Evolutionary conservation across 2,329 filamentous ascomycete species (phyloP).

Genomic region (Fusarium redolens): DNA sequence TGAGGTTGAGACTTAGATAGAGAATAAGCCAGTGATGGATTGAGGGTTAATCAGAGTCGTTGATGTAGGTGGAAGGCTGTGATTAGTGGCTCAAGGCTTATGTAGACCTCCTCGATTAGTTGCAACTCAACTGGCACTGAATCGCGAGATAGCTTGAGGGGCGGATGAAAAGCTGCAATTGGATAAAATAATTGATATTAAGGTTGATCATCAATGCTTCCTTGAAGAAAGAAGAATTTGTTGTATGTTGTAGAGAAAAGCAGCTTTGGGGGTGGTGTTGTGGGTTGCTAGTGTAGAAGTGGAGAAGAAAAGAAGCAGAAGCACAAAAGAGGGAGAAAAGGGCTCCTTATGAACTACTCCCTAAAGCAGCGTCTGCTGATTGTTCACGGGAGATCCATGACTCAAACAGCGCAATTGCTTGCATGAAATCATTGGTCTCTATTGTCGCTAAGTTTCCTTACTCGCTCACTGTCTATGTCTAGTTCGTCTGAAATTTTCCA

Average conservation of each 20-base stretch:
- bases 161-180: conserved; percentile 6
- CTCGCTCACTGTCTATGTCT: conserved; percentile 17
- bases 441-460: conserved; percentile 3
- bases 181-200: not conserved
- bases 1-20: not conserved
- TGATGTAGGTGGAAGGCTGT: not conserved
- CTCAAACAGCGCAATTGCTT: conserved; percentile 26
- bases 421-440: conserved; percentile 5
- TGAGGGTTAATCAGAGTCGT: conserved; percentile 16
- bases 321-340: conserved; percentile 3
- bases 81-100: not conserved
- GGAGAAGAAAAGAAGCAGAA: conserved; percentile 2
- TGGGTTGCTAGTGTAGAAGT: not conserved
- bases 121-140: conserved; percentile 1
- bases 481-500: not conserved
- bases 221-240: not conserved
- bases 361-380: conserved; percentile 2
- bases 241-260: not conserved
- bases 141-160: not conserved
- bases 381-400: conserved; percentile 25
- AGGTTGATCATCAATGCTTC: not conserved
- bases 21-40: not conserved
- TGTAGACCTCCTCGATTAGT: not conserved
- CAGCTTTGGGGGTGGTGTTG: not conserved
- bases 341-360: conserved; percentile 12